Conservation (phyloP, 352 stramenopile species). For the Pythium utonaiense region DNA sequence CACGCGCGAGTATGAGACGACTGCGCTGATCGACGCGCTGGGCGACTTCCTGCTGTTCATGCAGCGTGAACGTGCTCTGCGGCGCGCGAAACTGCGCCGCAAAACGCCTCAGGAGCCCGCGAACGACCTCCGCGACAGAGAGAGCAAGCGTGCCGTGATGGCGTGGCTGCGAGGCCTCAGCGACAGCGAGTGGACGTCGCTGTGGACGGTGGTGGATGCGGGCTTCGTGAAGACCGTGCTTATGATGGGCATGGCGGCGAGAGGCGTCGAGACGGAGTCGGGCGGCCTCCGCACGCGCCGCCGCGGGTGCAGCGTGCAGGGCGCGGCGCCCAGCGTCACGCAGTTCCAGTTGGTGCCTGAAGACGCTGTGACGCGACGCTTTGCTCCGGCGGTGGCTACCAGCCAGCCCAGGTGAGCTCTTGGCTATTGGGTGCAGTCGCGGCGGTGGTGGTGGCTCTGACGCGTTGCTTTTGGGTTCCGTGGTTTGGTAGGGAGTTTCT, state of each 20-base stretch:
- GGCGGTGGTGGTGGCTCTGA: background rate
- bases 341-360: constrained; percentile 57
- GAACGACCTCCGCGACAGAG: constrained; percentile 10
- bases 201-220: constrained; percentile 59
- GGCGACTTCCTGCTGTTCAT: constrained; percentile 56
- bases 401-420: constrained; percentile 6
- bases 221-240: constrained; percentile 80
- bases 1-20: constrained; percentile 3
- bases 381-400: background rate
- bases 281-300: constrained; percentile 16
- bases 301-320: constrained; percentile 1
- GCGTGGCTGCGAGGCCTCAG: constrained; percentile 47
- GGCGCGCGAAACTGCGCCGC: constrained; percentile 6
- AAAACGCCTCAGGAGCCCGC: background rate
- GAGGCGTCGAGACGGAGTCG: constrained; percentile 14
- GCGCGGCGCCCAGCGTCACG: constrained; percentile 18
- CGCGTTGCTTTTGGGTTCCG: background rate
- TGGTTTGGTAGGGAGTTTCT: constrained; percentile 23
- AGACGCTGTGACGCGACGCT: background rate
- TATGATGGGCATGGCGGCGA: constrained; percentile 48
- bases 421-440: background rate
- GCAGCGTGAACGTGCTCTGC: constrained; percentile 19
- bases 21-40: constrained; percentile 35
- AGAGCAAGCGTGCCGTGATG: constrained; percentile 37
- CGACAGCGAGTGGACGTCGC: constrained; percentile 45